These are phyloP conservation scores for Linnemannia elongata DNA, from an alignment of 192 early-diverging fungal species.

Conservation along the genomic window DNA sequence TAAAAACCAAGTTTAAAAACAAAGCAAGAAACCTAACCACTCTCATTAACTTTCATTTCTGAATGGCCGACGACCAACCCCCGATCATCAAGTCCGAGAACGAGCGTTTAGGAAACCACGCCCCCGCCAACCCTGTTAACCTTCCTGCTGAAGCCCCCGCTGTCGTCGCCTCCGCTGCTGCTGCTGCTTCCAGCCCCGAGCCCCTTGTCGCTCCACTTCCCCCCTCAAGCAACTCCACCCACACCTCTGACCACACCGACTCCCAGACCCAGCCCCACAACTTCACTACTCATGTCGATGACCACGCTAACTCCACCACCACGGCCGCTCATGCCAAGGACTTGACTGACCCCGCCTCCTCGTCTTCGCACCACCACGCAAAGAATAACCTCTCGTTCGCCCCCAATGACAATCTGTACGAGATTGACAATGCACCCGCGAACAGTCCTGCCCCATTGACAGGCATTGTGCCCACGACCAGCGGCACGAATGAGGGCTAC, in stretches of 20 bases:
- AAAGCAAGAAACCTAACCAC: neutral
- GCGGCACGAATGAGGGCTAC: conserved; percentile 34
- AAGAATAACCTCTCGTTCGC: neutral
- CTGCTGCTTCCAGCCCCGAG: neutral
- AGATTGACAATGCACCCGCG: neutral
- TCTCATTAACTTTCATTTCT: conserved; percentile 1
- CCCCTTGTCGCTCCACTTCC: neutral
- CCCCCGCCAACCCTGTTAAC: neutral
- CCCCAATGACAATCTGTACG: neutral
- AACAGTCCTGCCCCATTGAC: neutral
- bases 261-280: neutral
- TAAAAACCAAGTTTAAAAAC: neutral
- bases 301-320: neutral
- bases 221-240: neutral
- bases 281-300: neutral
- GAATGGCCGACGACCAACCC: neutral
- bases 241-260: neutral
- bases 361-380: neutral
- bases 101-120: conserved; percentile 1
- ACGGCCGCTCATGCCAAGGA: neutral
- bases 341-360: neutral
- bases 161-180: neutral
- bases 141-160: too few species aligned
- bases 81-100: conserved; percentile 4
- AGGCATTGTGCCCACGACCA: neutral